Evolutionary conservation across 1,139 yeast genomes (phyloP), one percentile per base, ranked within the genome.

Genomic region (Debaryomyces robertsiae): DNA sequence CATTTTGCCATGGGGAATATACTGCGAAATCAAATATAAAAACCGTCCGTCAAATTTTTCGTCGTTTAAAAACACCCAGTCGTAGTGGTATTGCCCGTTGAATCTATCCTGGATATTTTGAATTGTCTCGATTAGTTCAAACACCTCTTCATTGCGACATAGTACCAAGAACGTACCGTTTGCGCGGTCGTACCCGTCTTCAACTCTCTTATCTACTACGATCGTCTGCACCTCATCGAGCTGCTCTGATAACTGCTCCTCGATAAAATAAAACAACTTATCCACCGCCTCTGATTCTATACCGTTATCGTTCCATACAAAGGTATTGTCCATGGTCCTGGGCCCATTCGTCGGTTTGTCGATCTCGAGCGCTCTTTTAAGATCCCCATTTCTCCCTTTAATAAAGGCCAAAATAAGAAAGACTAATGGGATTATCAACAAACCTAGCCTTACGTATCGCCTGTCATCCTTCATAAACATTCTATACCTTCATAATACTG

Each of bases 151-250:
- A 59, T 88, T 86, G 48, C 94, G 71, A 29, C 87, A 91, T 42
- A 89, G 63, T 7, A 90, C 77, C 42, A 87, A 81, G 52, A 88
- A 79, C 0, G 91, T 81, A 3, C 93, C 94, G 39, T 54, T 54
- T 37, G 49, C 55, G 35, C 50, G 46, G 7, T 23, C 27, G 13
- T 15, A 38, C 36, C 9, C 16, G 14, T 33, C 30, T 3, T 31
- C 11, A 30, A 7, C 15, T n/a, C 17, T 15, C 34, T 40, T 40
- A 30, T 40, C 34, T 11, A 40, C 27, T 9, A 40, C 36, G 9
- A 40, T 36, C 22, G 31, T 36, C 28, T 40, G 42, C 29, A 27
- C 6, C 30, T 22, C 16, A 10, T 24, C 27, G 2, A 9, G 27
- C 13, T 31, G 40, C 10, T 10, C 13, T 16, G 23, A 23, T n/a